Evolutionary conservation across 768 basidiomycete genomes (phyloP).

Genomic region (Xerocomellus amylosporus): DNA sequence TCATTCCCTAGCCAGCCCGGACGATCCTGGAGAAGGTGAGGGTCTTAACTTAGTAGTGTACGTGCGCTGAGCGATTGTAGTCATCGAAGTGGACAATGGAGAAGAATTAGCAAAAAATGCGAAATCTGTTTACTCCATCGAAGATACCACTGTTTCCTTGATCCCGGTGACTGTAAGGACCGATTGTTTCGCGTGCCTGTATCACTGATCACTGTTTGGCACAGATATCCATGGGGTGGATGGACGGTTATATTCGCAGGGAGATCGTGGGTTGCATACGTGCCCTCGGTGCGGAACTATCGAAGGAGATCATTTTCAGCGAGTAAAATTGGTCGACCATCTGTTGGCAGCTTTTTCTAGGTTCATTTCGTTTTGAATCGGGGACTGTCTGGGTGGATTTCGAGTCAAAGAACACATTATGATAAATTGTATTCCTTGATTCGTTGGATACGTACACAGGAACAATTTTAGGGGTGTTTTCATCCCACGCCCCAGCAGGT

Average conservation of each 20-base stretch:
- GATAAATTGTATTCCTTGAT: not conserved
- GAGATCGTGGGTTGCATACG: slow-evolving; percentile 43
- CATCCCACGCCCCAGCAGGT: slow-evolving; percentile 2
- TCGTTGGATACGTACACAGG: too few species aligned
- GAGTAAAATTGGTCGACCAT: slow-evolving; percentile 10
- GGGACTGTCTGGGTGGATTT: not conserved
- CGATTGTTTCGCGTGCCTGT: not conserved
- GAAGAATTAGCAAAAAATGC: slow-evolving; percentile 21
- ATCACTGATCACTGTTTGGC: slow-evolving; percentile 5
- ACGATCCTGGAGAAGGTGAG: slow-evolving; percentile 30
- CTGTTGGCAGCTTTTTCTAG: not conserved
- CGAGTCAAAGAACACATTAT: not conserved
- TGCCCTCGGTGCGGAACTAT: slow-evolving; percentile 43
- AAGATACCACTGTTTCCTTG: slow-evolving; percentile 18
- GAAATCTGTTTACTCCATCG: slow-evolving; percentile 26
- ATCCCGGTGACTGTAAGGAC: slow-evolving; percentile 27
- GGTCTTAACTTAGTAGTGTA: not conserved
- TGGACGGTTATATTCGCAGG: slow-evolving; percentile 26
- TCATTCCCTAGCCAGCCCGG: slow-evolving; percentile 43
- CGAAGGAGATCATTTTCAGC: slow-evolving; percentile 40
- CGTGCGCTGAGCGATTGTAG: slow-evolving; percentile 16
- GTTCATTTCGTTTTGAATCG: not conserved
- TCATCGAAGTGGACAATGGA: slow-evolving; percentile 8
- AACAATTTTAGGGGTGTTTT: not conserved
- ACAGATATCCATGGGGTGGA: slow-evolving; percentile 30